Evolutionary conservation across 2,329 filamentous ascomycete species (phyloP).

Genomic region (Alternaria gansuensis): DNA sequence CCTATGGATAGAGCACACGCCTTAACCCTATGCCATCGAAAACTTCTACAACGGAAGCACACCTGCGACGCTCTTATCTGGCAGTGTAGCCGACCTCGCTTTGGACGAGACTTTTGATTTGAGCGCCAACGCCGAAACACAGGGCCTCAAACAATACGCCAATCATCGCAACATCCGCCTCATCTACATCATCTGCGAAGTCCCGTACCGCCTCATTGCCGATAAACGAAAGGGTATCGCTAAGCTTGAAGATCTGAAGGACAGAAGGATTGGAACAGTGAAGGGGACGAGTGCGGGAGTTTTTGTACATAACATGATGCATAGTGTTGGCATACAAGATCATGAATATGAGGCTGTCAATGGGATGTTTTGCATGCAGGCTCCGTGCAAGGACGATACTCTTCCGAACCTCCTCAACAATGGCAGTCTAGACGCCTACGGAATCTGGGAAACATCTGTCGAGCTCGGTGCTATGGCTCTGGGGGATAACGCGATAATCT

Average conservation of each 20-base stretch:
- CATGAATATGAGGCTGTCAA: conserved; percentile 28
- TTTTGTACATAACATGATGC: conserved; percentile 36
- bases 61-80: background rate
- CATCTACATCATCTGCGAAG: conserved; percentile 43
- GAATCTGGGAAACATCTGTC: conserved; percentile 41
- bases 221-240: conserved; percentile 29
- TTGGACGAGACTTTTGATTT: conserved; percentile 35
- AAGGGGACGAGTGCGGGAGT: conserved; percentile 25
- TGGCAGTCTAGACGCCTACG: conserved; percentile 36
- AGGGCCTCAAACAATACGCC: conserved; percentile 38
- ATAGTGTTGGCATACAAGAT: conserved; percentile 28
- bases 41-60: conserved; percentile 7
- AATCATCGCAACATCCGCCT: conserved; percentile 38
- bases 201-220: conserved; percentile 40
- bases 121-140: conserved; percentile 44
- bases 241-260: conserved; percentile 34
- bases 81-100: conserved; percentile 34
- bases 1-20: conserved; percentile 41
- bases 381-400: conserved; percentile 32
- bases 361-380: conserved; percentile 34
- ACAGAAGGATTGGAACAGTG: conserved; percentile 39
- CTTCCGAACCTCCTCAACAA: conserved; percentile 29
- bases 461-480: conserved; percentile 34
- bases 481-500: conserved; percentile 30
- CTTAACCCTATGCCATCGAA: conserved; percentile 38